A percentile compares a stretch with the other conserved stretches of the same genome.
Conservation (phyloP, 2,329 filamentous ascomycete species). For the Pseudogymnoascus sp. region DNA sequence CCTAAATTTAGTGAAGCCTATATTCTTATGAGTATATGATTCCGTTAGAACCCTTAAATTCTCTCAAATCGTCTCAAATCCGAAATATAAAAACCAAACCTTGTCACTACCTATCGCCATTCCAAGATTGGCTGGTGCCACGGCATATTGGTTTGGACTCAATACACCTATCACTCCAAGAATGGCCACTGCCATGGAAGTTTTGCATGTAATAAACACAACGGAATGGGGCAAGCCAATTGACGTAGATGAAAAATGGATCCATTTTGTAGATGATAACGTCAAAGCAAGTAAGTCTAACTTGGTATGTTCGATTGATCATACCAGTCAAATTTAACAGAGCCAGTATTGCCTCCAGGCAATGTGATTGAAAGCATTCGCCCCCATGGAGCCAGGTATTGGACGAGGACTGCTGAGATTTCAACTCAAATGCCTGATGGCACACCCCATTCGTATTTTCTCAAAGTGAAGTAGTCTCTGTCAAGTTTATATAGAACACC, state of each 20-base stretch:
- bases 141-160: background rate
- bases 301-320: background rate
- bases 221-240: background rate
- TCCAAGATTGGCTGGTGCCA: background rate
- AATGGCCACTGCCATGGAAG: background rate
- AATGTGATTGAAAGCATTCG: background rate
- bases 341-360: background rate
- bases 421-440: background rate
- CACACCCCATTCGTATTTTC: slow-evolving; percentile 8
- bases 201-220: background rate
- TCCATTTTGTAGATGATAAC: background rate
- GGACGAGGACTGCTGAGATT: background rate
- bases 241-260: background rate
- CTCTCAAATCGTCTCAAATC: no score
- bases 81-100: no score
- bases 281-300: background rate
- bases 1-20: background rate
- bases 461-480: background rate
- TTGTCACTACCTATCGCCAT: background rate
- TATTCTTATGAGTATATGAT: background rate
- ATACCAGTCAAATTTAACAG: background rate
- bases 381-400: background rate
- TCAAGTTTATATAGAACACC: background rate
- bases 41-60: background rate
- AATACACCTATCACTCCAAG: background rate